Percentiles rank a stretch among this genome's conserved stretches.
Evolutionary conservation across 805 yeast species (phyloP).

Genomic region (Kockiozyma suomiensis): DNA sequence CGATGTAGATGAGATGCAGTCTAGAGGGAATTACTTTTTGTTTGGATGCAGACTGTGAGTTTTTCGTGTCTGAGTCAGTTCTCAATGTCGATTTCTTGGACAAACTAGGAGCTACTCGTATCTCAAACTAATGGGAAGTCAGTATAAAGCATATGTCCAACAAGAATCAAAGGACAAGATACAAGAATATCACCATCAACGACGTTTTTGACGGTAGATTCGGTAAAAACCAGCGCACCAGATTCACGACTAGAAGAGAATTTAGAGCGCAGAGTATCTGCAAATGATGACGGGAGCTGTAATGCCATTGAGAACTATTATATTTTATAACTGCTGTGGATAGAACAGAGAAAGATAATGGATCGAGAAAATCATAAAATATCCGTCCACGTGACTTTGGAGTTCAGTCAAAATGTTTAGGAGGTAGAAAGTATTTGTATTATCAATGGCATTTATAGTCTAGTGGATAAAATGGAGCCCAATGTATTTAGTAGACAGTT

Average conservation of each 20-base stretch:
- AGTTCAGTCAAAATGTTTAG: no score
- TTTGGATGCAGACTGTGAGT: conserved; percentile 10
- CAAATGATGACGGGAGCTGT: conserved; percentile 47
- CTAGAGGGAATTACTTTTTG: conserved; percentile 3
- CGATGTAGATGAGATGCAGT: background rate
- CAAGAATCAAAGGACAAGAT: background rate
- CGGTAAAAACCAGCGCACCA: conserved; percentile 56
- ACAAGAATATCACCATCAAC: conserved; percentile 40
- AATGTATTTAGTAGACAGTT: no score
- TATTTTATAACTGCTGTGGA: no score
- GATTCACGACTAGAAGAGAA: conserved; percentile 50
- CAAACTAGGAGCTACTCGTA: conserved; percentile 45
- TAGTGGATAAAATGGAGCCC: no score
- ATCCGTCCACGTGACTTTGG: no score
- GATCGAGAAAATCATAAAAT: no score
- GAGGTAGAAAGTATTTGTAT: no score
- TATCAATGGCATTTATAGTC: no score
- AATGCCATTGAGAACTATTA: conserved; percentile 10
- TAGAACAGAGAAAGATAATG: no score
- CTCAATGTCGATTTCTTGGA: conserved; percentile 41
- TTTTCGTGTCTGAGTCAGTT: conserved; percentile 12
- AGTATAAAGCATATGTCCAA: conserved; percentile 17
- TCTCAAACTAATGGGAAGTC: conserved; percentile 36
- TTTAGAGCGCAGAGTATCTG: conserved; percentile 30
- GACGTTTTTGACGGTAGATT: conserved; percentile 47